phyloP scores from a whole-genome alignment of 306 rosid species.

The Rosa lucieae region DNA sequence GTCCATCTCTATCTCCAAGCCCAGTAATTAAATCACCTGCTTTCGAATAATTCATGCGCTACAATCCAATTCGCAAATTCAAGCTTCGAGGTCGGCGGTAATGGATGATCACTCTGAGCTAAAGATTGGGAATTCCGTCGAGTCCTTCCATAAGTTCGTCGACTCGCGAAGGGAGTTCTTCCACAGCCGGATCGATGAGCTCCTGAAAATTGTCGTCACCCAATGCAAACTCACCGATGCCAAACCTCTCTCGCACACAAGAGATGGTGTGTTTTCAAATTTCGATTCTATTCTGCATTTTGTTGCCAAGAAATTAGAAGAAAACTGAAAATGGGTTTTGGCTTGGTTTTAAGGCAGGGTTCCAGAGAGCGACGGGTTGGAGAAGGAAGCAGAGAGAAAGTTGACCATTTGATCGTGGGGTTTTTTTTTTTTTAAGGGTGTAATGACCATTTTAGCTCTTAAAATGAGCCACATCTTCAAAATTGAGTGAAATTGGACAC shows the following conservation, averaged over 20 bases:
- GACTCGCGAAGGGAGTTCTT: slow-evolving; percentile 72
- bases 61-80: slow-evolving; percentile 38
- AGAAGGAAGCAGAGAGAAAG: too few relatives aligned
- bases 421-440: too few relatives aligned
- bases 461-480: too few relatives aligned
- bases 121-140: slow-evolving; percentile 68
- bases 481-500: too few relatives aligned
- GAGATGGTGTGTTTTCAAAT: slow-evolving; percentile 70
- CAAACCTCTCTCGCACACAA: slow-evolving; percentile 83
- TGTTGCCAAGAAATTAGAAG: not conserved
- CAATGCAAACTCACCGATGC: slow-evolving; percentile 97
- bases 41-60: slow-evolving; percentile 43
- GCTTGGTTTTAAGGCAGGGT: too few relatives aligned
- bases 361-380: too few relatives aligned
- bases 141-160: slow-evolving; percentile 62
- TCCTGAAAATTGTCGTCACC: slow-evolving; percentile 69
- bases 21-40: slow-evolving; percentile 16
- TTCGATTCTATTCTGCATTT: not conserved
- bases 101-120: slow-evolving; percentile 64
- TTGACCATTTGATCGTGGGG: too few relatives aligned
- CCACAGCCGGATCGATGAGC: slow-evolving; percentile 87
- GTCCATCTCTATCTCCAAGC: not conserved
- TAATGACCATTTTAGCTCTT: too few relatives aligned
- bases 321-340: too few relatives aligned
- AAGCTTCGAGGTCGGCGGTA: slow-evolving; percentile 39